These are phyloP conservation scores for Boletus pseudopeckii DNA, from an alignment of 768 basidiomycete species.

Conservation along the genomic window DNA sequence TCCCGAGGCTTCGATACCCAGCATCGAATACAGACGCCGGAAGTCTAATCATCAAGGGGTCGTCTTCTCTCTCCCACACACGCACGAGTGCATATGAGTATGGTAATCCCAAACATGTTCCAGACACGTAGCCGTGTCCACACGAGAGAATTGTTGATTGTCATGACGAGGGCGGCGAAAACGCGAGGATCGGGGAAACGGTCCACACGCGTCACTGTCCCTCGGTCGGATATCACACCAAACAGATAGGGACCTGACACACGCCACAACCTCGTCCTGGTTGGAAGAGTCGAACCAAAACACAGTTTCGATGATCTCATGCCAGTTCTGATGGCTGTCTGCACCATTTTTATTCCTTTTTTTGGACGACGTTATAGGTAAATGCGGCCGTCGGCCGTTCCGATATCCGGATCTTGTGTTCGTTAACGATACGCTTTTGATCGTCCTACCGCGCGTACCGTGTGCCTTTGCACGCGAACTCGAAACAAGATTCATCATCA, in stretches of 20 bases:
- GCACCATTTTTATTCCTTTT: too few relatives aligned
- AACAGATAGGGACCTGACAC: background rate
- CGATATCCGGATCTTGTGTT: background rate
- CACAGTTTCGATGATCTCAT: background rate
- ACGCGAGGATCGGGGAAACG: background rate
- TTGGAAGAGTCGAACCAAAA: background rate
- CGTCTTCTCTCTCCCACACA: background rate
- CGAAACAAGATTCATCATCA: constrained; percentile 1
- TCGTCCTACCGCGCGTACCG: background rate
- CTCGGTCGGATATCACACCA: background rate
- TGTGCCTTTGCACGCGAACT: background rate
- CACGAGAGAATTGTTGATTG: background rate
- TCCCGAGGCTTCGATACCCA: constrained; percentile 8
- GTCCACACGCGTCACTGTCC: background rate
- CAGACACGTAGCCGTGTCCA: background rate
- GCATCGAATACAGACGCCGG: background rate
- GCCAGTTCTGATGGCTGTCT: constrained; percentile 2
- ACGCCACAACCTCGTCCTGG: background rate
- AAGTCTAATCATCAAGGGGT: constrained; percentile 12
- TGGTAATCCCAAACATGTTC: constrained; percentile 7
- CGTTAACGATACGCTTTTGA: background rate
- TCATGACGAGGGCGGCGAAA: background rate
- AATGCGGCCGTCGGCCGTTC: background rate
- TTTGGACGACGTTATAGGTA: background rate
- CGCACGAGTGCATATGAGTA: background rate